Evolutionary conservation across 371 early-diverging fungal genomes (phyloP).

Genomic region (Globomyces sp.): DNA sequence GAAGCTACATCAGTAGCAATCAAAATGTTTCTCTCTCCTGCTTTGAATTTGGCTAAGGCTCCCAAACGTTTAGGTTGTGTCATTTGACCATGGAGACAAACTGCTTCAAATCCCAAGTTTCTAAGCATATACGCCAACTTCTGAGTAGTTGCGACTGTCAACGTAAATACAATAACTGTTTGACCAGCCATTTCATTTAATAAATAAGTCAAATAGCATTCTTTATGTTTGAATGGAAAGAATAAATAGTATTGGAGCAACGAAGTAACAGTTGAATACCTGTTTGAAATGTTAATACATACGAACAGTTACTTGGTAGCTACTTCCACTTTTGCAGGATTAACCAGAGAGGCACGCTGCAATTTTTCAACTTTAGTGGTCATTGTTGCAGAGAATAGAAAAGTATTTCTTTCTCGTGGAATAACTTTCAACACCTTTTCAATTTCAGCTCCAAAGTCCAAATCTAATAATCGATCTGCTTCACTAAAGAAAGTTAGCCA

Average conservation of each 20-base stretch:
- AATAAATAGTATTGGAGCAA: constrained; percentile 94
- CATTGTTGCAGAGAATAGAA: constrained; percentile 94
- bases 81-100: constrained; percentile 93
- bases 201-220: constrained; percentile 86
- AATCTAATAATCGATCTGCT: constrained; percentile 95
- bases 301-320: constrained; percentile 63
- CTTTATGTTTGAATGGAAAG: constrained; percentile 95
- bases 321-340: constrained; percentile 91
- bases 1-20: constrained; percentile 91
- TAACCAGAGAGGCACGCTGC: constrained; percentile 86
- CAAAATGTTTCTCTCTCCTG: constrained; percentile 79
- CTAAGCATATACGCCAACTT: constrained; percentile 82
- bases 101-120: constrained; percentile 88
- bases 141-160: constrained; percentile 84
- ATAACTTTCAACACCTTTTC: constrained; percentile 92
- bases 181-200: constrained; percentile 91
- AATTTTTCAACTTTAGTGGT: constrained; percentile 94
- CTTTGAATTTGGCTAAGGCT: constrained; percentile 88
- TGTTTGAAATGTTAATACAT: constrained; percentile 25
- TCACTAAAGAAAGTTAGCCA: constrained; percentile 84
- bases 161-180: constrained; percentile 86
- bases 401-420: constrained; percentile 89
- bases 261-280: constrained; percentile 86
- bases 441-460: constrained; percentile 97
- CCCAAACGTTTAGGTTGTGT: constrained; percentile 88